Evolutionary conservation across 2,329 filamentous ascomycete genomes (phyloP).

Genomic region (Pseudogymnoascus sp.): DNA sequence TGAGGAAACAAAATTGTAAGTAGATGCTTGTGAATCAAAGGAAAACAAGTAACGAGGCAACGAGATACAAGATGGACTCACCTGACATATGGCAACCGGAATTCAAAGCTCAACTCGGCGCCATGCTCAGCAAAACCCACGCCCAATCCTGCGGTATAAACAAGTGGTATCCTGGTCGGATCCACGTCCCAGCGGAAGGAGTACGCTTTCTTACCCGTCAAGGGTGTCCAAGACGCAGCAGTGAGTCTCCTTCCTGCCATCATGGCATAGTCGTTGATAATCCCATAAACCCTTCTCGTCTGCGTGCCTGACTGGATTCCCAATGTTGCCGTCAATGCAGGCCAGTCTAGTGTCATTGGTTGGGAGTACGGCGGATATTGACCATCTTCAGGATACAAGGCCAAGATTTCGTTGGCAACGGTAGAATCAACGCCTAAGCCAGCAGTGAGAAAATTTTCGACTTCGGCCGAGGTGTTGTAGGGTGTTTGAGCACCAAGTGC

Average conservation of each 20-base stretch:
- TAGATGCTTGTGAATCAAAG: neutral
- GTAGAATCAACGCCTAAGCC: conserved; percentile 23
- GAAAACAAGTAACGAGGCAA: too few species aligned
- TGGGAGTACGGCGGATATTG: conserved; percentile 12
- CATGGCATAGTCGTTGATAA: neutral
- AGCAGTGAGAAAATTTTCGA: conserved; percentile 28
- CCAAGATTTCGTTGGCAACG: conserved; percentile 31
- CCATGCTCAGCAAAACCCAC: conserved; percentile 13
- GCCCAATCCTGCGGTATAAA: conserved; percentile 12
- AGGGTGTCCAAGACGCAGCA: neutral
- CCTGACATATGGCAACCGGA: conserved; percentile 10
- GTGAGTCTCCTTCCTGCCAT: neutral
- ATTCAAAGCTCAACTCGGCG: conserved; percentile 11
- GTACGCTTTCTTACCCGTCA: conserved; percentile 10
- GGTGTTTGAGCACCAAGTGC: neutral
- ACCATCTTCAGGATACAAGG: conserved; percentile 9
- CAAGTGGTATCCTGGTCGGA: conserved; percentile 8
- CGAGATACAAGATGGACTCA: neutral
- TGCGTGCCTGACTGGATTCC: conserved; percentile 6
- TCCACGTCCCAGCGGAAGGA: conserved; percentile 12
- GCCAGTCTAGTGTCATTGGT: conserved; percentile 12
- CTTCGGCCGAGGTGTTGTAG: neutral
- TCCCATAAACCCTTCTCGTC: conserved; percentile 6
- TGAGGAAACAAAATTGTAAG: neutral
- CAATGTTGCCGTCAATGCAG: neutral